Base-by-base conservation (phyloP, 106 monocot species). In the Dioscorea alata region DNA sequence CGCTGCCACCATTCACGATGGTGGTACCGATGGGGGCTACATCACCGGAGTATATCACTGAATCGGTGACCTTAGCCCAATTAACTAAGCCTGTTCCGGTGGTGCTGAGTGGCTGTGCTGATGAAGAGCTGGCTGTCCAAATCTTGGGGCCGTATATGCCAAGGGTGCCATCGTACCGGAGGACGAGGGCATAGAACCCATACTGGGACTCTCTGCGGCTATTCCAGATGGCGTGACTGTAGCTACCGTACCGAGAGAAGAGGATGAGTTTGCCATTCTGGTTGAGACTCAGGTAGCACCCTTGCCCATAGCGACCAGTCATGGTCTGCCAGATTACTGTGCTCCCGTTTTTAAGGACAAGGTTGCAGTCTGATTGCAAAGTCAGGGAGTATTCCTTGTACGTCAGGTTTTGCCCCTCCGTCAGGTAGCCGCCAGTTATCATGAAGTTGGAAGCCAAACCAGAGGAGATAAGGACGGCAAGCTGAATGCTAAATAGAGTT, bases 291-390 rank as follows among this genome's bases (percentile, higher is more conserved):
- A 51, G 51, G 33, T 2, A 33, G 73, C 54, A 73, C 18, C 19
- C 19, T 0, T 0, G 2, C 17, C 50, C 49, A 34, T 34, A 34
- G 13, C 19, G 16, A 50, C 16, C 12, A 20, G 69, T 69, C 49
- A 33, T 57, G 69, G 33, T 33, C 13, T 18, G 17, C 57, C 54
- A 69, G 32, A 35, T 34, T 12, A 23, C 1, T 9, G 6, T 33
- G 58, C 8, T 59, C 19, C 23, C 23, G 21, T 49, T 17, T 21
- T 48, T 59, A 2, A 60, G 12, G 22, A 70, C 70, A 9, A 70
- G 70, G 21, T 70, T 70, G 70, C 70, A 70, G 59, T 70, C 70
- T 13, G 22, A 6, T 24, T 54, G 73, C 53, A 70, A 48, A 59
- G 49, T 48, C 57, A 70, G 33, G 12, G 10, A 4, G 70, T 70